Conservation (phyloP, 2,329 filamentous ascomycete genomes). For the Drechmeria coniospora region DNA sequence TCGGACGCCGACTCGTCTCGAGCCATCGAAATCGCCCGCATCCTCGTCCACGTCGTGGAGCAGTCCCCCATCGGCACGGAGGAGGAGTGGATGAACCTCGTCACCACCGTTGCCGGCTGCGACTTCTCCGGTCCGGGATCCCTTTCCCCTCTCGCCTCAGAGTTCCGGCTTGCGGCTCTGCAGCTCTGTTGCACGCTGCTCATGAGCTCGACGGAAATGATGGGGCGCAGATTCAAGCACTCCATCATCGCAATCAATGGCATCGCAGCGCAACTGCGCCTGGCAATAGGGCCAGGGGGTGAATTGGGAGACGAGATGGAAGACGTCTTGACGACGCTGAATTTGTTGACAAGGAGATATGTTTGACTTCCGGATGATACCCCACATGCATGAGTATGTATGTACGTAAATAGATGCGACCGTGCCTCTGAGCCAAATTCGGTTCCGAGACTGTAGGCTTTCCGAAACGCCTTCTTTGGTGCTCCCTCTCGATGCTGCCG, state of each 20-base stretch:
- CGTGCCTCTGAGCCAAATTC: no score
- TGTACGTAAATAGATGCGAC: no score
- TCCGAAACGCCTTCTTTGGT: no score
- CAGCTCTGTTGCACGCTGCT: slow-evolving; percentile 41
- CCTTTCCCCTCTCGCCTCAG: slow-evolving; percentile 16
- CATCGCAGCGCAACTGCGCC: slow-evolving; percentile 26
- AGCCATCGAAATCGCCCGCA: slow-evolving; percentile 39
- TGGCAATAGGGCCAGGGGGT: slow-evolving; percentile 13
- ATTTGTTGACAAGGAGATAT: no score
- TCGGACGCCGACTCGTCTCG: slow-evolving; percentile 21
- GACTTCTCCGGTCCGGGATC: slow-evolving; percentile 18
- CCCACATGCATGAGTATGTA: no score
- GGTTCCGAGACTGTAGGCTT: no score
- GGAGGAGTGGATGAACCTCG: slow-evolving; percentile 41
- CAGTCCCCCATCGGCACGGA: slow-evolving; percentile 24
- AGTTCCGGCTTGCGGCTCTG: slow-evolving; percentile 36
- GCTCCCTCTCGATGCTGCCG: no score
- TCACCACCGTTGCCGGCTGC: slow-evolving; percentile 36
- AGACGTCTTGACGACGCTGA: slow-evolving; percentile 24
- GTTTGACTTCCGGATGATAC: no score
- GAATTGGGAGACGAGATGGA: slow-evolving; percentile 26
- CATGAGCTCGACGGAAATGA: slow-evolving; percentile 25
- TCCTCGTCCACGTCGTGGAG: slow-evolving; percentile 38
- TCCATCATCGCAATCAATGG: slow-evolving; percentile 35
- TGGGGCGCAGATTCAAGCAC: slow-evolving; percentile 34